These are phyloP conservation scores for Lasiosphaeria hispida DNA, from an alignment of 495 filamentous ascomycete genomes.

Conservation along the genomic window DNA sequence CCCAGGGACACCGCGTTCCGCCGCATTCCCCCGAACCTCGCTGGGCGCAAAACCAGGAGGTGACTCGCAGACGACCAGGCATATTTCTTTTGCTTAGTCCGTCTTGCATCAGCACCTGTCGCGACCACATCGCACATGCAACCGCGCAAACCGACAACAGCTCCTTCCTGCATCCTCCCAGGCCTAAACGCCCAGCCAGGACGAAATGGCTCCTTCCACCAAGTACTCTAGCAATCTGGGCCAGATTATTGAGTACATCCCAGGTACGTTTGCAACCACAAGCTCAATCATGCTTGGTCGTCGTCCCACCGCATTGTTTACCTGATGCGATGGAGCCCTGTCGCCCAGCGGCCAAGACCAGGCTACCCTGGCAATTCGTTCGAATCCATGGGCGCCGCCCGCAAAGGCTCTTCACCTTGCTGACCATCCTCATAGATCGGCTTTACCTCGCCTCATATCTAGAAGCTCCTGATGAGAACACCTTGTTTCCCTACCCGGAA, in stretches of 20 bases:
- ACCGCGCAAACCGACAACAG: not conserved
- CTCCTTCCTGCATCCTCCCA: constrained; percentile 1
- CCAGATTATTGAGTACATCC: constrained; percentile 58
- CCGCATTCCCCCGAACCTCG: not conserved
- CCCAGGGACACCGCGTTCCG: too few relatives aligned
- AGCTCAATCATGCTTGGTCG: not conserved
- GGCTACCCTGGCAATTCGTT: not conserved
- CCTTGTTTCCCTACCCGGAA: constrained; percentile 80
- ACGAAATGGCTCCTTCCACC: constrained; percentile 44
- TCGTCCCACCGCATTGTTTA: constrained; percentile 10
- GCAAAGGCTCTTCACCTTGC: constrained; percentile 21
- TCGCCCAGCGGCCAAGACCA: not conserved
- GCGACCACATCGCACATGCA: constrained; percentile 2
- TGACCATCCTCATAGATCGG: constrained; percentile 63
- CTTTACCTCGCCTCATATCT: constrained; percentile 94
- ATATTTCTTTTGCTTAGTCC: not conserved
- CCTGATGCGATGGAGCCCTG: constrained; percentile 5
- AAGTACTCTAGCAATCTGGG: constrained; percentile 43
- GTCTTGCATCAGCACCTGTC: not conserved
- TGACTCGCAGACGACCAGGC: not conserved
- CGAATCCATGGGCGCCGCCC: not conserved
- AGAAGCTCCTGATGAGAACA: constrained; percentile 70
- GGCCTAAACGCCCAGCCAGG: constrained; percentile 12
- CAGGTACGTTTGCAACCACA: constrained; percentile 39
- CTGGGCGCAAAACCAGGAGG: not conserved